These are phyloP conservation scores for Parsonsia alboflavescens DNA, from an alignment of 257 asterid species.

Conservation along the genomic window DNA sequence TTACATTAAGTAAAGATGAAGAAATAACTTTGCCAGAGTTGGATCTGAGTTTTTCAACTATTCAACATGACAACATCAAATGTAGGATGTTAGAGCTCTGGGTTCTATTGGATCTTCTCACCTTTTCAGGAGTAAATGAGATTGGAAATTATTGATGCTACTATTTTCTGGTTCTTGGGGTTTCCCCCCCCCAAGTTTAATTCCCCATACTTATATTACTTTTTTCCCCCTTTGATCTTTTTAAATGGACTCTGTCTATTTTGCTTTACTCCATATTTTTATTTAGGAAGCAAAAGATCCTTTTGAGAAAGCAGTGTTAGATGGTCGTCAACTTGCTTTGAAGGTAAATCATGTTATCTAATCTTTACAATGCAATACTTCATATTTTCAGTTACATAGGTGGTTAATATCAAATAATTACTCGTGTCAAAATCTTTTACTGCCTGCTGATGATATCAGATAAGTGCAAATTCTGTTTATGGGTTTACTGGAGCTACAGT, in stretches of 20 bases:
- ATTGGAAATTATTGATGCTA: background rate
- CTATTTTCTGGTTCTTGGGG: background rate
- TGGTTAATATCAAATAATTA: background rate
- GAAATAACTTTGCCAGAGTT: background rate
- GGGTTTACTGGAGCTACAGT: constrained; percentile 96
- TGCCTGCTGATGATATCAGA: constrained; percentile 38
- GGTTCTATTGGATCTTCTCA: background rate
- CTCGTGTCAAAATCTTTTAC: background rate
- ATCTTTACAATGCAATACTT: background rate
- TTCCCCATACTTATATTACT: background rate
- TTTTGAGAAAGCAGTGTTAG: constrained; percentile 86
- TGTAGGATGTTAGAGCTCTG: constrained; percentile 1
- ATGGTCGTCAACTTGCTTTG: constrained; percentile 97
- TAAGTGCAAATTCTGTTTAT: constrained; percentile 96
- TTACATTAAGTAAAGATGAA: background rate
- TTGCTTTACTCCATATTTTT: constrained; percentile 21
- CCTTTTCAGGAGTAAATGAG: background rate
- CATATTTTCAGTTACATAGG: background rate
- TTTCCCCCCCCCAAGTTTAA: background rate
- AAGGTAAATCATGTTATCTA: constrained; percentile 46
- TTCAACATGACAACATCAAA: background rate
- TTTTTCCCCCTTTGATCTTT: background rate
- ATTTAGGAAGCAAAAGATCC: constrained; percentile 91
- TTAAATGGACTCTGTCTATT: background rate
- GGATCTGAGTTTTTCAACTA: background rate